Evolutionary conservation across 495 filamentous ascomycete species (phyloP).

Genomic region (Daldinia vernicosa): DNA sequence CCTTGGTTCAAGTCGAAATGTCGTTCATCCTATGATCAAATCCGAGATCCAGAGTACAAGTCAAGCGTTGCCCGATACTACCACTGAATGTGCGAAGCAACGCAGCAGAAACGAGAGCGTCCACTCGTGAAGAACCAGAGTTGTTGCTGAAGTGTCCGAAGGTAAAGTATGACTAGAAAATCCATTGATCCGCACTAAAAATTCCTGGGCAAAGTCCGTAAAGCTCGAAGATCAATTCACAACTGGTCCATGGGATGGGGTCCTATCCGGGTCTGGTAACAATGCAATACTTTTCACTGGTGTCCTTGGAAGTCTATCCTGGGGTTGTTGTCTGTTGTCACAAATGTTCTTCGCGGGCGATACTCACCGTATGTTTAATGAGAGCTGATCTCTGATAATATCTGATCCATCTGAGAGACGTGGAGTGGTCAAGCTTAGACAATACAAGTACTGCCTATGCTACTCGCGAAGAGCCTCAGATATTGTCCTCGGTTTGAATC

Average conservation of each 20-base stretch:
- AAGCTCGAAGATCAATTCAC: slow-evolving; percentile 36
- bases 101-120: slow-evolving; percentile 40
- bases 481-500: slow-evolving; percentile 17
- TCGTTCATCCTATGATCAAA: slow-evolving; percentile 24
- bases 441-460: neutral
- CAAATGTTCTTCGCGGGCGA: slow-evolving; percentile 35
- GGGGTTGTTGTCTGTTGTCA: slow-evolving; percentile 39
- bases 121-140: slow-evolving; percentile 22
- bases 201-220: slow-evolving; percentile 21
- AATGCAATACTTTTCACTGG: slow-evolving; percentile 35
- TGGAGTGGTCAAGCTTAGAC: slow-evolving; percentile 30
- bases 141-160: slow-evolving; percentile 14
- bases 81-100: slow-evolving; percentile 41
- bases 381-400: slow-evolving; percentile 31
- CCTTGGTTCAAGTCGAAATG: slow-evolving; percentile 24
- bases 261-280: slow-evolving; percentile 15
- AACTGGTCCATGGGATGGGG: slow-evolving; percentile 14
- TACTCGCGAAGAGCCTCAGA: slow-evolving; percentile 34
- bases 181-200: slow-evolving; percentile 30
- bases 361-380: slow-evolving; percentile 33
- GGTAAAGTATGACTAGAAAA: slow-evolving; percentile 32
- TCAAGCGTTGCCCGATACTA: slow-evolving; percentile 31
- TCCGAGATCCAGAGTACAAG: slow-evolving; percentile 22
- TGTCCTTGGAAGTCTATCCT: slow-evolving; percentile 24
- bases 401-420: slow-evolving; percentile 42